Conservation (phyloP, 2,329 filamentous ascomycete species). For the Trichoderma sp. region DNA sequence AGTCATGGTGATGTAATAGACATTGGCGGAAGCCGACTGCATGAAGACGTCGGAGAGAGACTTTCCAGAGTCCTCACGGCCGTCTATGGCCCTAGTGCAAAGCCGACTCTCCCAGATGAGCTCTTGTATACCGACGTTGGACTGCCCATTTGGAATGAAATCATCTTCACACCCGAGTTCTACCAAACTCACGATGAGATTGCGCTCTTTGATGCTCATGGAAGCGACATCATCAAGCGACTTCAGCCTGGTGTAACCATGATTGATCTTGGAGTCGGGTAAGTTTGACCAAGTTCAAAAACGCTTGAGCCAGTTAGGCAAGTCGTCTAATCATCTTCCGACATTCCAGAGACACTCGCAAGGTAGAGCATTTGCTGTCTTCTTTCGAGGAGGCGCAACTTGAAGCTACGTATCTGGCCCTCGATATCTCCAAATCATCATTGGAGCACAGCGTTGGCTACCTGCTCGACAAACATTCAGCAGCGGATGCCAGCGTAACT, state of each 20-base stretch:
- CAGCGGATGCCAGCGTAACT: constrained; percentile 36
- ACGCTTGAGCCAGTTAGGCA: neutral
- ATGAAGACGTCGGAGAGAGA: constrained; percentile 36
- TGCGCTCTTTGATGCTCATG: constrained; percentile 42
- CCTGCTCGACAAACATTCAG: constrained; percentile 39
- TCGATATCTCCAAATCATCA: constrained; percentile 47
- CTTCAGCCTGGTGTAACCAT: constrained; percentile 41
- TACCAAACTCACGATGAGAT: constrained; percentile 50
- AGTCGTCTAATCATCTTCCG: neutral
- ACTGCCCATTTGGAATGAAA: constrained; percentile 47
- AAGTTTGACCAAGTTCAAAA: constrained; percentile 33
- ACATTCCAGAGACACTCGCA: constrained; percentile 45
- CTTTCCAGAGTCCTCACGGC: constrained; percentile 37
- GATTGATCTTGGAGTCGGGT: constrained; percentile 50
- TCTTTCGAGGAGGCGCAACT: constrained; percentile 41
- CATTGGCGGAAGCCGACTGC: constrained; percentile 46
- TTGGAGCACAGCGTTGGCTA: constrained; percentile 42
- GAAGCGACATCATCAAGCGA: constrained; percentile 41
- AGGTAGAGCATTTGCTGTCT: constrained; percentile 45
- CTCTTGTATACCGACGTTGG: constrained; percentile 47
- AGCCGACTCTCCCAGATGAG: constrained; percentile 46
- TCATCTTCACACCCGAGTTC: constrained; percentile 46
- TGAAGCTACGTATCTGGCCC: constrained; percentile 44
- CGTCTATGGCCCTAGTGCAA: constrained; percentile 33
- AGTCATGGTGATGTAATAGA: constrained; percentile 43